Percentiles rank a stretch among this genome's conserved stretches.
phyloP scores from a whole-genome alignment of 345 rosid species.

The Cardamine occulta region DNA sequence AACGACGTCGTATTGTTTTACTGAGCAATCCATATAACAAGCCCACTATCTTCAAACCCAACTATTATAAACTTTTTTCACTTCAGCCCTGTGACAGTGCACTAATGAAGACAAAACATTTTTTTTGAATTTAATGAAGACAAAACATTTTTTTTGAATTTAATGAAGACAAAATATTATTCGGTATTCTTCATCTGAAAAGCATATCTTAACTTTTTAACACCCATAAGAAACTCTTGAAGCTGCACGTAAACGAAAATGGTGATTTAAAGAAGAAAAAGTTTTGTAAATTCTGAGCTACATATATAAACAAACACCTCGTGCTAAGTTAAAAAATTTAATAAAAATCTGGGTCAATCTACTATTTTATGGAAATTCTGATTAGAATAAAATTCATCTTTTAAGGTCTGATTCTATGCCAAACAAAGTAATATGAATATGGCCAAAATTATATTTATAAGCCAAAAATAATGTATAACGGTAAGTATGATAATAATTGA shows the following conservation, averaged over 20 bases:
- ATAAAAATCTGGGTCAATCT: not conserved
- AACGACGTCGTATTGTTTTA: not conserved
- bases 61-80: not conserved
- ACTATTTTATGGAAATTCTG: not conserved
- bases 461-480: not conserved
- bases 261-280: not conserved
- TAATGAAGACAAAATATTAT: not conserved
- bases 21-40: not conserved
- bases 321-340: not conserved
- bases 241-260: not conserved
- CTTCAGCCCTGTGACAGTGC: not conserved
- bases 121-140: not conserved
- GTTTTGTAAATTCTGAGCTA: not conserved
- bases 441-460: not conserved
- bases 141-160: not conserved
- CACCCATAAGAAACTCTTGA: not conserved
- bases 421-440: not conserved
- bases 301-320: too few species aligned
- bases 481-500: not conserved
- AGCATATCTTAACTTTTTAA: not conserved
- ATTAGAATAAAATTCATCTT: not conserved
- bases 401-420: not conserved
- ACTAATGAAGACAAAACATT: not conserved
- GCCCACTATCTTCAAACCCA: constrained; percentile 9
- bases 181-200: not conserved